Evolutionary conservation across 2,329 filamentous ascomycete genomes (phyloP).

Genomic region (Microcera coccophila): DNA sequence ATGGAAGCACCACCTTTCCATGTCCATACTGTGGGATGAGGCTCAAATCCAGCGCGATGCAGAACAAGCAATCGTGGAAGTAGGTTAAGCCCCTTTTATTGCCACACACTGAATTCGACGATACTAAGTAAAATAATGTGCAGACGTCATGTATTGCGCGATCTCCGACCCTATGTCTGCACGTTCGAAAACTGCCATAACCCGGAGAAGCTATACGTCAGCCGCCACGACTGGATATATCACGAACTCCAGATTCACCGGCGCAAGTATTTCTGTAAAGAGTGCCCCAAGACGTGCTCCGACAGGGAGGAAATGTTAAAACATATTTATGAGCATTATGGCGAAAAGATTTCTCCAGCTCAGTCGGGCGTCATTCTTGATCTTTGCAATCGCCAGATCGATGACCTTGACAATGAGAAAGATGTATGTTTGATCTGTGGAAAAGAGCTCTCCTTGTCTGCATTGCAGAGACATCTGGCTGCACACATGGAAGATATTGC

Average conservation of each 20-base stretch:
- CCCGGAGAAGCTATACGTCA: slow-evolving; percentile 4
- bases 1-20: not conserved
- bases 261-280: slow-evolving; percentile 4
- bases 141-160: slow-evolving; percentile 7
- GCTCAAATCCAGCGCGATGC: not conserved
- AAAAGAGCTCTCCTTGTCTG: not conserved
- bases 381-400: not conserved
- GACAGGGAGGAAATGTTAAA: slow-evolving; percentile 2
- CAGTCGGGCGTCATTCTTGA: slow-evolving; percentile 2
- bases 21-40: not conserved
- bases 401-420: not conserved
- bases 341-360: not conserved
- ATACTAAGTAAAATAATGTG: not conserved
- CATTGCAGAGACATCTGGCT: not conserved
- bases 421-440: not conserved
- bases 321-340: slow-evolving; percentile 2
- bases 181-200: slow-evolving; percentile 7
- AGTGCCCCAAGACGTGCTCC: slow-evolving; percentile 2
- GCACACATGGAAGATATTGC: not conserved
- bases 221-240: slow-evolving; percentile 5
- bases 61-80: not conserved
- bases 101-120: too few relatives aligned
- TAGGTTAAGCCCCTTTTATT: not conserved
- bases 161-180: slow-evolving; percentile 7
- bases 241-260: slow-evolving; percentile 9